Evolutionary conservation across 164 flowering plant species (phyloP).

Genomic region (Aristolochia contorta): DNA sequence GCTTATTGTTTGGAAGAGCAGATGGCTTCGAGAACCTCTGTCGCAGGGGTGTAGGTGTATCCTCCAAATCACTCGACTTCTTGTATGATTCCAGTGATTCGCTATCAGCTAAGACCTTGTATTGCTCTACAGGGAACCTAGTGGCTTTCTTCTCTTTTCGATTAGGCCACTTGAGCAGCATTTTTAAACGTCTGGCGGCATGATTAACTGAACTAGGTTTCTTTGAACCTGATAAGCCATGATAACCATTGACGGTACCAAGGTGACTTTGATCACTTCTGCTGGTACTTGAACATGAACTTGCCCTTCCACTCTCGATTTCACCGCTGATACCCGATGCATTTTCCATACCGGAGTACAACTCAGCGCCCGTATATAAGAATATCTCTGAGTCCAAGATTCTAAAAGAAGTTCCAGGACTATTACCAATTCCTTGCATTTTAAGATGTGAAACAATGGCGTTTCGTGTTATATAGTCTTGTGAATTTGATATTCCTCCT

Average conservation of each 20-base stretch:
- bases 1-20: constrained; percentile 49
- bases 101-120: constrained; percentile 20
- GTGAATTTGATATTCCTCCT: constrained; percentile 53
- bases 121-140: background rate
- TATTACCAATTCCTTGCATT: constrained; percentile 48
- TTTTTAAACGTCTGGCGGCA: constrained; percentile 53
- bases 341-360: constrained; percentile 33
- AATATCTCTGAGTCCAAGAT: constrained; percentile 80
- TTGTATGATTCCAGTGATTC: constrained; percentile 23
- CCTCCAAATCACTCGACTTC: constrained; percentile 31
- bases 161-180: constrained; percentile 57
- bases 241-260: constrained; percentile 16
- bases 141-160: constrained; percentile 32
- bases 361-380: constrained; percentile 18
- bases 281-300: constrained; percentile 28
- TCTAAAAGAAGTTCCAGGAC: constrained; percentile 85
- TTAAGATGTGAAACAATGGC: constrained; percentile 43
- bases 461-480: constrained; percentile 30
- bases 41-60: constrained; percentile 57
- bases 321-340: constrained; percentile 25
- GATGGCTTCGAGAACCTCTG: constrained; percentile 53
- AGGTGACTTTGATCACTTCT: constrained; percentile 28
- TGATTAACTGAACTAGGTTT: constrained; percentile 25
- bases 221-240: constrained; percentile 14
- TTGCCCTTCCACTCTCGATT: constrained; percentile 23